Evolutionary conservation across 164 flowering plant genomes (phyloP), one percentile per base, ranked within the genome.

Genomic region (Annona squamosa): DNA sequence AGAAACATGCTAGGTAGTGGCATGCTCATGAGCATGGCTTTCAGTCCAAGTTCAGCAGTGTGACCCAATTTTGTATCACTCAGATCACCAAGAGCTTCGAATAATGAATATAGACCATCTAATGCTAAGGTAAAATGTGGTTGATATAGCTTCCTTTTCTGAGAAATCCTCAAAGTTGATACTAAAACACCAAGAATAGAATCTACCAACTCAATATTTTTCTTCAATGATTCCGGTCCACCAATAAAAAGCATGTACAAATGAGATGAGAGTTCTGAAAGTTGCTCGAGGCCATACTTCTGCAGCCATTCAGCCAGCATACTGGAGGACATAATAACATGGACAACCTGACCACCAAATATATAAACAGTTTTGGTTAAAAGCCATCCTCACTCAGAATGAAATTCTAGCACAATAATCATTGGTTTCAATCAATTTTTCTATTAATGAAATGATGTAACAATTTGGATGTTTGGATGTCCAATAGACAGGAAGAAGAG

Each of bases 51-150:
- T 79, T 80, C 94, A 26, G 88, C 84, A 80, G 18, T 78, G 45
- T 59, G 64, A 75, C 77, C 68, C 57, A 63, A 72, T 69, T 65
- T 76, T 12, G 70, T 73, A 61, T 62, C 42, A 70, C 73, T 69
- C 48, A 56, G 73, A 70, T 75, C 63, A 19, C 67, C 77, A 77
- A 86, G 71, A 46, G 79, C 85, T 83, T 84, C 76, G 79, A 76
- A 88, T 68, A 92, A 63, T 61, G 78, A 81, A 75, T 76, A 83
- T 59, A 91, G 65, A 65, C 87, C 88, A 64, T 90, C 91, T 71
- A 78, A 13, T 47, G 97, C 85, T 19, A 91, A 76, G 37, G 88
- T 88, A 71, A 91, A 83, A 86, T 84, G 94, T 62, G 99, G 91
- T 78, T 88, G 90, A 76, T 80, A 81, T 41, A 84, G 80, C 59